Percentiles rank a stretch among this genome's conserved stretches.
Conservation (phyloP, 768 basidiomycete species). For the Fomitopsis serialis region DNA sequence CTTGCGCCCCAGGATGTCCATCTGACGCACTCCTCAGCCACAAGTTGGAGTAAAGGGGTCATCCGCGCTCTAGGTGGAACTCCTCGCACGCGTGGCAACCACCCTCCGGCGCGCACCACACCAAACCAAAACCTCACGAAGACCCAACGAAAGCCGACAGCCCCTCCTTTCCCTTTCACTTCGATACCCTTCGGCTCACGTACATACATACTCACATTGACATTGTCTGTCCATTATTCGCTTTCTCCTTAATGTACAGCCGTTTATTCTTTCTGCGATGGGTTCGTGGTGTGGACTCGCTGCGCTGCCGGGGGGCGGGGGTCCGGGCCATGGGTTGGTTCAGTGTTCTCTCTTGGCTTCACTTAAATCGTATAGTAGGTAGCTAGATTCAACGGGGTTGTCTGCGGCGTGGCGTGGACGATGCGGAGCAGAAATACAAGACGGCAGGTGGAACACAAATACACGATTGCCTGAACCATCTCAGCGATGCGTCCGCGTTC, state of each 20-base stretch:
- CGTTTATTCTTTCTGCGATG: constrained; percentile 8
- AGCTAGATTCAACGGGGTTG: neutral
- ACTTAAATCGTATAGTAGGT: neutral
- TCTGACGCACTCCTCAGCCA: constrained; percentile 17
- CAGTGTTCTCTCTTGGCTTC: neutral
- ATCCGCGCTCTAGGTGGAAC: neutral
- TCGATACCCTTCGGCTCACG: constrained; percentile 14
- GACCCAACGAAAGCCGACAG: neutral
- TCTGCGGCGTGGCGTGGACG: too few species aligned
- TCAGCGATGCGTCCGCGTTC: too few species aligned
- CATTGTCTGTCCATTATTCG: constrained; percentile 6
- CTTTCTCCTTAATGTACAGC: constrained; percentile 5
- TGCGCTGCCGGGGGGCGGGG: neutral
- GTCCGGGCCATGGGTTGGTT: neutral
- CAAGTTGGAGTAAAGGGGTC: constrained; percentile 28
- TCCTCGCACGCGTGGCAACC: neutral
- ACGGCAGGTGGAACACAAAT: too few species aligned
- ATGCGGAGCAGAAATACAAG: neutral
- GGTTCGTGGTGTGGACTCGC: neutral
- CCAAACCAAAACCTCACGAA: neutral
- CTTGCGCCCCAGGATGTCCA: neutral
- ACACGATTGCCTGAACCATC: too few species aligned
- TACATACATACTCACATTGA: neutral
- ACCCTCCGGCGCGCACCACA: neutral
- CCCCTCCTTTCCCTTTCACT: neutral